Percentiles rank a stretch among this genome's conserved stretches.
These are phyloP conservation scores for Sedum album DNA, from an alignment of 164 flowering plant genomes.

Conservation along the genomic window DNA sequence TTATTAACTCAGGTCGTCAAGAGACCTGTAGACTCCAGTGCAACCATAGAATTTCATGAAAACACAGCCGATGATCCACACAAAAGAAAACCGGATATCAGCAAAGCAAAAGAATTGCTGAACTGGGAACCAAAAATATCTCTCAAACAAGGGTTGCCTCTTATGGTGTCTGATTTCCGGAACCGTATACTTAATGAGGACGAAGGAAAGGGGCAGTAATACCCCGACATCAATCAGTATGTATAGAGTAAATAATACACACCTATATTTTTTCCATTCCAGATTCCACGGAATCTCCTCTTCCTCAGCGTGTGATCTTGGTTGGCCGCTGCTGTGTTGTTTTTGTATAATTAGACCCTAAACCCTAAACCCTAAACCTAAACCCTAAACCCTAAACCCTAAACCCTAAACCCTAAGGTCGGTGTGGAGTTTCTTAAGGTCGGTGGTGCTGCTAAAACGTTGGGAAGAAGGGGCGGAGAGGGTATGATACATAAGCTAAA, in stretches of 20 bases:
- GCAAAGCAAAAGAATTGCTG: constrained; percentile 73
- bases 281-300: background rate
- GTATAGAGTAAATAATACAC: constrained; percentile 21
- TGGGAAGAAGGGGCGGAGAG: no score
- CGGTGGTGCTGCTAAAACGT: no score
- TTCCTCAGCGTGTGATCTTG: background rate
- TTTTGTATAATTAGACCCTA: background rate
- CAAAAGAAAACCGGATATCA: constrained; percentile 86
- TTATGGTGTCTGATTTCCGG: constrained; percentile 76
- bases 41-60: constrained; percentile 62
- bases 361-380: no score
- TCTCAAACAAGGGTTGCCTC: constrained; percentile 66
- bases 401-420: no score
- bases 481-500: no score
- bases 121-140: constrained; percentile 90
- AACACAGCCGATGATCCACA: constrained; percentile 95
- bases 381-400: no score
- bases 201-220: constrained; percentile 27
- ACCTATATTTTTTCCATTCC: background rate
- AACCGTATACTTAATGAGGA: constrained; percentile 60
- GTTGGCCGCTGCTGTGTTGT: background rate
- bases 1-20: constrained; percentile 57
- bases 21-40: constrained; percentile 72
- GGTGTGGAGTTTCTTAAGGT: no score
- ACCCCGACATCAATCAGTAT: constrained; percentile 7